These are phyloP conservation scores for Quercus berberidifolia DNA, from an alignment of 306 rosid genomes.

Conservation along the genomic window DNA sequence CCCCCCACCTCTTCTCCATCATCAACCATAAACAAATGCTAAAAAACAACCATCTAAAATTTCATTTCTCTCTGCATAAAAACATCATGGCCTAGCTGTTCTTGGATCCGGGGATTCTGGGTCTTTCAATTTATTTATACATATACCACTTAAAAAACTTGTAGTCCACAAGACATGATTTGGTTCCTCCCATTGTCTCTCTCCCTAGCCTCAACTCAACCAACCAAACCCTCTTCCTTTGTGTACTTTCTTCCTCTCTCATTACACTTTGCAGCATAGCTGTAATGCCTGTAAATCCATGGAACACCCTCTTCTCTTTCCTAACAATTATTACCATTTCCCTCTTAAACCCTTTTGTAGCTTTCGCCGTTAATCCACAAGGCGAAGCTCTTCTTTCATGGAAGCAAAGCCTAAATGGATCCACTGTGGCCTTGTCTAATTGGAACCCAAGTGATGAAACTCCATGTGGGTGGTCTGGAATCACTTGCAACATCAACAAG, in stretches of 20 bases:
- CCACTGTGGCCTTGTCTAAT: constrained; percentile 33
- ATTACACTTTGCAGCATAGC: constrained; percentile 55
- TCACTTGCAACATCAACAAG: constrained; percentile 55
- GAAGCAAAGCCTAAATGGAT: constrained; percentile 74
- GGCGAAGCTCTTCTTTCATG: constrained; percentile 79
- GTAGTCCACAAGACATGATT: constrained; percentile 86
- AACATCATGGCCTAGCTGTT: constrained; percentile 92
- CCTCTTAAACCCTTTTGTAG: constrained; percentile 16
- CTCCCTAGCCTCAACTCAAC: constrained; percentile 64
- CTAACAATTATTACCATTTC: constrained; percentile 34
- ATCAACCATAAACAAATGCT: constrained; percentile 54
- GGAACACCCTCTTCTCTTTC: constrained; percentile 46
- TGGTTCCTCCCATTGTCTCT: constrained; percentile 66
- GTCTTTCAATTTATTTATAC: constrained; percentile 29
- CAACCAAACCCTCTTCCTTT: constrained; percentile 25
- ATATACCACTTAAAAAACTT: constrained; percentile 15
- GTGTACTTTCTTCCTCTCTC: constrained; percentile 23
- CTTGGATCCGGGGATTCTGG: constrained; percentile 97
- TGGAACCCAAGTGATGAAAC: constrained; percentile 63
- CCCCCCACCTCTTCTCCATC: constrained; percentile 43
- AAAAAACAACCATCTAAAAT: constrained; percentile 50
- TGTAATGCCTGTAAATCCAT: constrained; percentile 92
- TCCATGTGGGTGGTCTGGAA: constrained; percentile 87
- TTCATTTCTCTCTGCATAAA: constrained; percentile 52
- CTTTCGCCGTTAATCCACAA: constrained; percentile 64